These are phyloP conservation scores for Fraxinus xanthoxyloides DNA, from an alignment of 305 asterid genomes.

Conservation along the genomic window DNA sequence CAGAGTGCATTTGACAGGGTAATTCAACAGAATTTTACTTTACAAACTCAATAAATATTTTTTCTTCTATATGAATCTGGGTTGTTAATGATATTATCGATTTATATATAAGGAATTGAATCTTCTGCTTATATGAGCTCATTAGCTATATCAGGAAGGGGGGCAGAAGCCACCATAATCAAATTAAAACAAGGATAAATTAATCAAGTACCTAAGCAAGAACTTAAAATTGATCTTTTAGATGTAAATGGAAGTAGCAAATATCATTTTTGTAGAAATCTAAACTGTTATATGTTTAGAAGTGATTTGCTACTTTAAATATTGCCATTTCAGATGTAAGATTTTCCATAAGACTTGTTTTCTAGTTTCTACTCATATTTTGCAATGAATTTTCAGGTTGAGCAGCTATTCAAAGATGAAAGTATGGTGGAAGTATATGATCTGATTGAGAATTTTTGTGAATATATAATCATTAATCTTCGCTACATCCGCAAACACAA, in stretches of 20 bases:
- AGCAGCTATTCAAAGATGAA: conserved; percentile 60
- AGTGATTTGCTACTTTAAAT: no score
- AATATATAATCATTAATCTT: conserved; percentile 48
- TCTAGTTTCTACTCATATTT: neutral
- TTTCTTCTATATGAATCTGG: no score
- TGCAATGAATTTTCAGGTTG: conserved; percentile 51
- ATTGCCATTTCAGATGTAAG: neutral
- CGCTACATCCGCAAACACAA: conserved; percentile 58
- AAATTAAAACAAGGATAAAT: no score
- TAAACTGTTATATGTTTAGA: no score
- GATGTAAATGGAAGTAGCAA: no score
- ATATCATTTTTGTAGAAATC: no score
- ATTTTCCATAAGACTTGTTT: neutral
- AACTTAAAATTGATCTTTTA: no score
- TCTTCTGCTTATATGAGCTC: neutral
- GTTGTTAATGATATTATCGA: neutral
- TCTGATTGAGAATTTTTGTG: conserved; percentile 54
- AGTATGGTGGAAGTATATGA: conserved; percentile 51
- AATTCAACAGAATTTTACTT: neutral
- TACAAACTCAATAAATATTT: neutral
- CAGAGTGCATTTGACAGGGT: conserved; percentile 60
- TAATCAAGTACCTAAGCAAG: no score
- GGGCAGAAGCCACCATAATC: no score
- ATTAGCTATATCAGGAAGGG: no score
- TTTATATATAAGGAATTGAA: neutral